Percentiles rank a stretch among this genome's conserved stretches.
phyloP scores from a whole-genome alignment of 306 rosid species.

The Quercus rubra region DNA sequence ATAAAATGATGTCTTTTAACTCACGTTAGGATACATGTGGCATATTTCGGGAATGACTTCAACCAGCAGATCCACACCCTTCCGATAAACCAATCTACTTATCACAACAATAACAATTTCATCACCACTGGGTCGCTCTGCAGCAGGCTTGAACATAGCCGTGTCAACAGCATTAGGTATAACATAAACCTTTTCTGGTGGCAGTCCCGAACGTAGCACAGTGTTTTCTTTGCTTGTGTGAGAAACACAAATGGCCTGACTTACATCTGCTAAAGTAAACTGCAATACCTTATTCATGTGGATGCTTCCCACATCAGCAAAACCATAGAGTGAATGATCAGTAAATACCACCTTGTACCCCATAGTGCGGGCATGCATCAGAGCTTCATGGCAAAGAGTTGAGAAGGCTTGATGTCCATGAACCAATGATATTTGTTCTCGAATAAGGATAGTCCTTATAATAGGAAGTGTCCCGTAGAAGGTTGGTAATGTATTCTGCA shows the following conservation, averaged over 20 bases:
- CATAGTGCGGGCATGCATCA: conserved; percentile 89
- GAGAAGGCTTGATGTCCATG: conserved; percentile 98
- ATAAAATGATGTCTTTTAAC: conserved; percentile 25
- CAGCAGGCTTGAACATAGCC: conserved; percentile 90
- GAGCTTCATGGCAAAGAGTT: conserved; percentile 87
- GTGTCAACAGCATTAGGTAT: conserved; percentile 95
- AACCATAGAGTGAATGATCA: conserved; percentile 92
- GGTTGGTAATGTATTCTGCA: conserved; percentile 90
- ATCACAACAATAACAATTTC: conserved; percentile 81
- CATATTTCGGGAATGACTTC: conserved; percentile 97
- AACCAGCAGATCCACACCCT: conserved; percentile 91
- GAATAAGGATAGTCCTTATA: conserved; percentile 72
- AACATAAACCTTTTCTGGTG: conserved; percentile 84
- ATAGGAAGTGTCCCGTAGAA: conserved; percentile 75
- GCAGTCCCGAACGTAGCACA: conserved; percentile 81
- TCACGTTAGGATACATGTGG: conserved; percentile 63
- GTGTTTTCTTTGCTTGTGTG: conserved; percentile 98
- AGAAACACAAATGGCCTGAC: conserved; percentile 92
- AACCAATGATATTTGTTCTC: conserved; percentile 73
- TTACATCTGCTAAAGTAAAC: conserved; percentile 88
- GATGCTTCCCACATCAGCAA: conserved; percentile 85
- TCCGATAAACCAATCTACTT: conserved; percentile 86
- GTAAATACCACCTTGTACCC: conserved; percentile 87
- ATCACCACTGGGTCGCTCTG: conserved; percentile 38
- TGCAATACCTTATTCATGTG: conserved; percentile 98